Evolutionary conservation across 2,329 filamentous ascomycete genomes (phyloP), one percentile per base, ranked within the genome.

Genomic region (Nectriaceae sp.): DNA sequence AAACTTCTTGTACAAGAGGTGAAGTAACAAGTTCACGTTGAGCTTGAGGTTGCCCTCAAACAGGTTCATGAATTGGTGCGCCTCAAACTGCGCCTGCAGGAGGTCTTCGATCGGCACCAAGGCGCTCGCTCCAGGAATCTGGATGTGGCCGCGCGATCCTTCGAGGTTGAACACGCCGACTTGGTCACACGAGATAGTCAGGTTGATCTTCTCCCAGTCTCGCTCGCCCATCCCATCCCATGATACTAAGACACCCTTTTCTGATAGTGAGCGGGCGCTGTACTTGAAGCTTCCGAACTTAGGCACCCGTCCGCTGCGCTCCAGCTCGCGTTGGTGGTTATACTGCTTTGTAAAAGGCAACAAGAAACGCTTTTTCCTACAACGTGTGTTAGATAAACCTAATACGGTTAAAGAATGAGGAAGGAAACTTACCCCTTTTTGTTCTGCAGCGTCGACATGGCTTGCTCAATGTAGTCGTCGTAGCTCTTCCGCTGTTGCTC

Each of bases 251-350:
- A 97, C 94, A 45, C 94, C 94, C 74, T 96, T 97, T 65, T 97
- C 93, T 2, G 86, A 87, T 6, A 99, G 83, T 42, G 88, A 86
- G 43, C 91, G 87, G 4, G 90, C 92, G 46, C 89, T 93, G 75
- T 99, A 99, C 75, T 97, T 97, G 84, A 88, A 99, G 31, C 89
- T 95, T 54, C 95, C 94, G 66, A 99, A 99, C 68, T 96, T 96
- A 70, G 96, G 95, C 44, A 96, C 90, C 42, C 93, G 90, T 21
- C 94, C 94, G 6, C 88, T 88, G 49, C 90, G 88, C 66, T 97
- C 90, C 24, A 99, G 85, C 73, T 99, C 94, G 57, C 91, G 87
- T 74, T 97, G 91, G 72, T 99, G 94, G 70, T 97, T 96, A 83
- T 96, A 99, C 70, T 99, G 94, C 65, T 96, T 96, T 20, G 93